A percentile compares a stretch with the other conserved stretches of the same genome.
phyloP scores from a whole-genome alignment of 306 rosid genomes.

The Citrullus amarus region DNA sequence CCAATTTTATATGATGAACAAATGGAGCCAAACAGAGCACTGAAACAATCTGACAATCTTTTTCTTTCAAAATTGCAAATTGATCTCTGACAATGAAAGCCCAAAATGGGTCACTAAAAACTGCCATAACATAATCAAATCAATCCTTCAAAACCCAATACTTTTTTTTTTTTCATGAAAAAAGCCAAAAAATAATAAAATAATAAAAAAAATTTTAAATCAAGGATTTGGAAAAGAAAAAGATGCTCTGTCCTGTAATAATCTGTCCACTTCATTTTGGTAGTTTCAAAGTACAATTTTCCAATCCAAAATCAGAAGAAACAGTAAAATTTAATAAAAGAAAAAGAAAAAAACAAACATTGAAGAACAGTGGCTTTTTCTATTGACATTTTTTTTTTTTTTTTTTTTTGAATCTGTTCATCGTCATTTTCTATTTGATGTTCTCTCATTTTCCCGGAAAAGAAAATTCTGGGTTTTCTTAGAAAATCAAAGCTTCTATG shows the following conservation, averaged over 20 bases:
- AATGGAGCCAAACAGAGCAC: not conserved
- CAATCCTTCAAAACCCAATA: not conserved
- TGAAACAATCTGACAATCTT: not conserved
- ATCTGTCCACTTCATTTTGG: slow-evolving; percentile 23
- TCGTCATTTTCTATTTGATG: slow-evolving; percentile 1
- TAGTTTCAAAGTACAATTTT: slow-evolving; percentile 21
- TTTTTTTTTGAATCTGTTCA: not conserved
- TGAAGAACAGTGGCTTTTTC: slow-evolving; percentile 5
- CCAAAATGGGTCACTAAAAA: slow-evolving; percentile 1
- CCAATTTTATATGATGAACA: not conserved
- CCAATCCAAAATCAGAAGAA: slow-evolving; percentile 12
- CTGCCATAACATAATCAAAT: not conserved
- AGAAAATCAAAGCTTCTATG: slow-evolving; percentile 56
- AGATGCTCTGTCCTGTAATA: slow-evolving; percentile 23
- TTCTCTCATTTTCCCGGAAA: slow-evolving; percentile 19
- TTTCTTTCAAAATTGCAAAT: not conserved
- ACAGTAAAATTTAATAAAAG: not conserved
- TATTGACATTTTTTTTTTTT: not conserved
- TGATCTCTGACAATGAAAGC: not conserved
- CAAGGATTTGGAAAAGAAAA: slow-evolving; percentile 14
- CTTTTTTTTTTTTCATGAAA: not conserved
- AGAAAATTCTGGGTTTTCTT: slow-evolving; percentile 8
- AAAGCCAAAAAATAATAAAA: not conserved
- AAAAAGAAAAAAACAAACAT: not conserved
- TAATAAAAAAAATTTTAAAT: not conserved